Evolutionary conservation across 1,139 yeast species (phyloP).

Genomic region (Saccharomyces hybrid): DNA sequence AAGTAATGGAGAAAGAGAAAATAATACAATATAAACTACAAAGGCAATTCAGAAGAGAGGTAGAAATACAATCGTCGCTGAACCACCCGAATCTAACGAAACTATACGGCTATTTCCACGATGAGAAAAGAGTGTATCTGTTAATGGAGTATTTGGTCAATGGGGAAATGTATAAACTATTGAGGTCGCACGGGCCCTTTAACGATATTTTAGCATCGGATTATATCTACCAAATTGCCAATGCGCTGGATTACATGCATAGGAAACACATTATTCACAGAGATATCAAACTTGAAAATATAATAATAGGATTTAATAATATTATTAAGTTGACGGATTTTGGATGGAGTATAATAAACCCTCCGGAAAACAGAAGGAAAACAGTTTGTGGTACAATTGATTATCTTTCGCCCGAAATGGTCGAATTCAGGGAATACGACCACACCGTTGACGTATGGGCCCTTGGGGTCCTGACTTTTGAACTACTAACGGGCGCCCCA

Average conservation of each 20-base stretch:
- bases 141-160: slow-evolving; percentile 77
- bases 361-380: slow-evolving; percentile 46
- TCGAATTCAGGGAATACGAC: slow-evolving; percentile 75
- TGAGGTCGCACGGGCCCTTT: slow-evolving; percentile 59
- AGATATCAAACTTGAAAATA: slow-evolving; percentile 89
- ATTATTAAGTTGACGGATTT: slow-evolving; percentile 80
- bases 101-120: slow-evolving; percentile 80
- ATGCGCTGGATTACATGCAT: slow-evolving; percentile 71
- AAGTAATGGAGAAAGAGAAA: slow-evolving; percentile 82
- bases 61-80: slow-evolving; percentile 78
- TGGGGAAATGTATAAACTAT: slow-evolving; percentile 78
- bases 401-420: slow-evolving; percentile 93
- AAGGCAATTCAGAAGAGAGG: slow-evolving; percentile 80
- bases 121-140: slow-evolving; percentile 68
- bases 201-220: slow-evolving; percentile 67
- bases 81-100: slow-evolving; percentile 75
- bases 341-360: slow-evolving; percentile 87
- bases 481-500: slow-evolving; percentile 80
- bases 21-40: slow-evolving; percentile 71
- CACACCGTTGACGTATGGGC: slow-evolving; percentile 87
- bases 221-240: slow-evolving; percentile 77
- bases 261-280: slow-evolving; percentile 76
- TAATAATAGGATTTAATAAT: slow-evolving; percentile 66
- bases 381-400: slow-evolving; percentile 96
- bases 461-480: slow-evolving; percentile 79